Base-by-base conservation (phyloP, 805 yeast species). In the Monosporozyma aquatica region DNA sequence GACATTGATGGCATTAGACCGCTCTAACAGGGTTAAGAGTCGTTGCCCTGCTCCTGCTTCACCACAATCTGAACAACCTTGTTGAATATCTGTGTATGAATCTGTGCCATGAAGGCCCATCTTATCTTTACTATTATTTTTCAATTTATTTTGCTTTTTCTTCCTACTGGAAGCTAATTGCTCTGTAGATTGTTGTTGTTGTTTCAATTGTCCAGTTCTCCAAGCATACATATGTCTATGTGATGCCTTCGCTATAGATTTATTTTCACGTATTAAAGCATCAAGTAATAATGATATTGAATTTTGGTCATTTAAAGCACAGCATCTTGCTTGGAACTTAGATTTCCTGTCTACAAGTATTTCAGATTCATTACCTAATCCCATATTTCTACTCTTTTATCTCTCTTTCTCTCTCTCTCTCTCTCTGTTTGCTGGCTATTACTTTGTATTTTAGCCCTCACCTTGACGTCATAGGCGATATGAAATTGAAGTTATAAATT, bases 141-240 rank as follows among this genome's bases (percentile, higher is more conserved):
- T n/a, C n/a, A n/a, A n/a, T n/a, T n/a, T n/a, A n/a, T n/a, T n/a
- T n/a, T n/a, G n/a, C n/a, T n/a, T 46, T 25, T 32, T 45, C 8
- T n/a, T 29, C 3, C 9, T 29, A 18, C 5, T 1, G 3, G 22
- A 5, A n/a, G n/a, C n/a, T n/a, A n/a, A n/a, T n/a, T n/a, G 8
- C 10, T 29, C 10, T n/a, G 4, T 32, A 20, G 23, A 18, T 7
- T 17, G 21, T 9, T 6, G 10, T 32, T 32, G 35, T 13, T 18
- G 22, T 5, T 18, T 13, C 23, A 32, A 18, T 18, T 37, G 30
- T 6, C 71, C 75, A 0, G 75, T 70, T 56, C 83, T 69, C 86
- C 87, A 83, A 0, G 94, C 95, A 38, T 72, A 68, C 69, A 85
- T 85, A 40, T 74, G 71, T 5, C 81, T 84, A 59, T 85, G 95